phyloP scores from a whole-genome alignment of 1,139 yeast genomes.

The Pichia sp. region DNA sequence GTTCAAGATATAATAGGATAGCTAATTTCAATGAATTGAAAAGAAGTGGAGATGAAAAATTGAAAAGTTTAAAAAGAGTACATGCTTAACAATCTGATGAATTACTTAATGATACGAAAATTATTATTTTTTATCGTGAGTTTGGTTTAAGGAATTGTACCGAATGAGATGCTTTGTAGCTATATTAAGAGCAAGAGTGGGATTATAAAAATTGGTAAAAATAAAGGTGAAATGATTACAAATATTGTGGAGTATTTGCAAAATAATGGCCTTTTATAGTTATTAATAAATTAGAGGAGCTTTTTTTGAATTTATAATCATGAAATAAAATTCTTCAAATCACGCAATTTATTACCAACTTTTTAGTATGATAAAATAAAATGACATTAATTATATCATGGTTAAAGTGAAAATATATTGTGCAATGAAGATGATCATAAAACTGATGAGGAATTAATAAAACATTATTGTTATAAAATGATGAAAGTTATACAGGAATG shows the following conservation, averaged over 20 bases:
- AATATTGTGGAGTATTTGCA: constrained; percentile 31
- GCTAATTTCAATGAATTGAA: constrained; percentile 21
- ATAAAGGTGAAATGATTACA: constrained; percentile 39
- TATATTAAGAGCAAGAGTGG: constrained; percentile 34
- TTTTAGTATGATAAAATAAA: too few relatives aligned
- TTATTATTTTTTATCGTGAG: constrained; percentile 29
- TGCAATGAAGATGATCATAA: too few relatives aligned
- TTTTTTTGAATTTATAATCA: too few relatives aligned
- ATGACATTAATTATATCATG: too few relatives aligned
- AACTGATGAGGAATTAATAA: too few relatives aligned
- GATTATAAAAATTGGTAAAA: constrained; percentile 34
- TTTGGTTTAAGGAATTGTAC: constrained; percentile 18
- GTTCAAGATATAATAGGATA: constrained; percentile 22
- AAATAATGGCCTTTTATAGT: constrained; percentile 1
- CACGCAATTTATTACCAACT: too few relatives aligned
- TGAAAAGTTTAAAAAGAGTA: constrained; percentile 17
- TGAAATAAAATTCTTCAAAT: too few relatives aligned
- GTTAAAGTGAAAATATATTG: too few relatives aligned
- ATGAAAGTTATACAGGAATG: too few relatives aligned
- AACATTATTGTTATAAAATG: too few relatives aligned
- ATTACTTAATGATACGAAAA: constrained; percentile 33
- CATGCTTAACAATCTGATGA: constrained; percentile 6
- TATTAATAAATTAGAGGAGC: too few relatives aligned
- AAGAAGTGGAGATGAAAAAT: constrained; percentile 1
- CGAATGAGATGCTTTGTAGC: constrained; percentile 30